Evolutionary conservation across 108 stramenopile species (phyloP).

Genomic region (Seminavis robusta): DNA sequence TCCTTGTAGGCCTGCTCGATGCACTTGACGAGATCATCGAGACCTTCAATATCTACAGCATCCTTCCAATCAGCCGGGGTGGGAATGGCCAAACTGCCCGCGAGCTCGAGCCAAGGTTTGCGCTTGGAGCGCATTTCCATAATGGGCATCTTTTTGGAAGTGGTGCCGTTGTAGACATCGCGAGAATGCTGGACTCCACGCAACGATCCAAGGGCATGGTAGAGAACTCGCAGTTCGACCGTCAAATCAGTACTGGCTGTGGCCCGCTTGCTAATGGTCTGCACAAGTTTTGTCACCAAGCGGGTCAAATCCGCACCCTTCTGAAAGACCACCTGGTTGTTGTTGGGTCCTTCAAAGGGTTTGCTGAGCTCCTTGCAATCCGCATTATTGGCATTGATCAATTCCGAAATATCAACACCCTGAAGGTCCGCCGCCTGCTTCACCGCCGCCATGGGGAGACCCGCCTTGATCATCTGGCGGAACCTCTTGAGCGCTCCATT

Average conservation of each 20-base stretch:
- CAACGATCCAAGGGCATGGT: constrained; percentile 52
- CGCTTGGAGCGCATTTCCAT: constrained; percentile 40
- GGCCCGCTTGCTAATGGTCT: constrained; percentile 36
- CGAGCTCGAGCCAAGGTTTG: constrained; percentile 43
- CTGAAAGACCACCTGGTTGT: background rate
- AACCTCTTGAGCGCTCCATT: background rate
- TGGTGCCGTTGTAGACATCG: constrained; percentile 48
- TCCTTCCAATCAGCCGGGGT: constrained; percentile 7
- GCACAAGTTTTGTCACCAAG: constrained; percentile 53
- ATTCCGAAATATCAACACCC: constrained; percentile 20
- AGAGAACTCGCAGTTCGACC: constrained; percentile 39
- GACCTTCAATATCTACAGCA: constrained; percentile 40
- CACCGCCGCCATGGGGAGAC: constrained; percentile 31
- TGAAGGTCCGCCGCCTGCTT: constrained; percentile 32
- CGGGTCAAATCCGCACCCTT: constrained; percentile 16
- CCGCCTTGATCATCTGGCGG: constrained; percentile 30
- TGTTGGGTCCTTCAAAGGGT: background rate
- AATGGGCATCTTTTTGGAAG: constrained; percentile 2
- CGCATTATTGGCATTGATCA: background rate
- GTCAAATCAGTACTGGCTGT: constrained; percentile 12
- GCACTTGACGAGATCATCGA: constrained; percentile 45
- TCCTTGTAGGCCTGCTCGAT: constrained; percentile 27
- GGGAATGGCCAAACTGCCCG: constrained; percentile 33
- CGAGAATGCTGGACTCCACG: constrained; percentile 53
- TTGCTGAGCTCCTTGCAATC: background rate